Conservation (phyloP, 257 asterid species). For the Penstemon newberryi region DNA sequence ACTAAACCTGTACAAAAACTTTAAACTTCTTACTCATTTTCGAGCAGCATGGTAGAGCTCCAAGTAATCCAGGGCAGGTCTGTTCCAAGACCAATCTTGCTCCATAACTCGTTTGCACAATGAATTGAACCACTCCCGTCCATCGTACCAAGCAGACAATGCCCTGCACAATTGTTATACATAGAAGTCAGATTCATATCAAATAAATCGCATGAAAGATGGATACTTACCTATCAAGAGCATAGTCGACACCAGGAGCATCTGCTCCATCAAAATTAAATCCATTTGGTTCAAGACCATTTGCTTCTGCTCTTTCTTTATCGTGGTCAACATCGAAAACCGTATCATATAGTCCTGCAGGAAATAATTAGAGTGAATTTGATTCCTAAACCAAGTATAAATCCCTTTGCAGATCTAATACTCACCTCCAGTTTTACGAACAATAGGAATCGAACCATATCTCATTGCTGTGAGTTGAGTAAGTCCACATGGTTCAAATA, state of each 20-base stretch:
- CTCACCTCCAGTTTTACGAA: constrained; percentile 98
- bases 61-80: constrained; percentile 98
- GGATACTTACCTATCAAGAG: constrained; percentile 73
- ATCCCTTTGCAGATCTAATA: neutral
- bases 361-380: neutral
- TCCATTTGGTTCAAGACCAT: constrained; percentile 89
- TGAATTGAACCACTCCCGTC: constrained; percentile 81
- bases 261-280: constrained; percentile 96
- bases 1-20: constrained; percentile 51
- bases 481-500: constrained; percentile 98
- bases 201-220: neutral
- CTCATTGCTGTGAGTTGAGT: constrained; percentile 99
- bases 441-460: constrained; percentile 94
- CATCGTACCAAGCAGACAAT: constrained; percentile 75
- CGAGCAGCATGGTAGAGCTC: constrained; percentile 95
- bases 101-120: constrained; percentile 88
- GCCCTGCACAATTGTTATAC: constrained; percentile 53
- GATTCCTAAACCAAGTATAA: neutral
- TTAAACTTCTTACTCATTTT: constrained; percentile 39
- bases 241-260: constrained; percentile 92
- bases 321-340: constrained; percentile 96
- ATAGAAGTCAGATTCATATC: neutral
- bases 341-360: constrained; percentile 87
- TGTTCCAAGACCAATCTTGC: constrained; percentile 99
- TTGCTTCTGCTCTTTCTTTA: constrained; percentile 70